A percentile compares a stretch with the other conserved stretches of the same genome.
Conservation (phyloP, 352 stramenopile genomes). For the Pythium utonaiense region DNA sequence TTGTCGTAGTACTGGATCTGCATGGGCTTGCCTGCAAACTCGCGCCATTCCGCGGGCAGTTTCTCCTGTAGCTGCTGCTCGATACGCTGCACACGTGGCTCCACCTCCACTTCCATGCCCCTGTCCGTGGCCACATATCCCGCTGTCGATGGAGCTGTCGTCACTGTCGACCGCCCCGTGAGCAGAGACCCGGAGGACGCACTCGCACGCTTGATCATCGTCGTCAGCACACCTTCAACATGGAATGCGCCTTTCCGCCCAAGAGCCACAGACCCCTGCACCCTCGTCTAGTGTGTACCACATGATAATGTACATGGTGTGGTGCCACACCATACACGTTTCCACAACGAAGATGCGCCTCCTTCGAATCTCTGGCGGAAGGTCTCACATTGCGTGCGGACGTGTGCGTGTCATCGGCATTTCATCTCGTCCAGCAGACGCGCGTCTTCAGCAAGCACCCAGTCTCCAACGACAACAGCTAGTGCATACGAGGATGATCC, state of each 20-base stretch:
- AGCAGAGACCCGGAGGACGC: not conserved
- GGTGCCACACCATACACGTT: not conserved
- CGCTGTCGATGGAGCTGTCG: not conserved
- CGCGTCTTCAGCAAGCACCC: not conserved
- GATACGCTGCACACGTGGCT: constrained; percentile 38
- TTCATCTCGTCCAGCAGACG: not conserved
- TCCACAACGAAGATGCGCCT: not conserved
- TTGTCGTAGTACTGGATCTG: constrained; percentile 59
- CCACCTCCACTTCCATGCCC: constrained; percentile 37
- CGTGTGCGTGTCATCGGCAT: not conserved
- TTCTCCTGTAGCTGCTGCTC: constrained; percentile 49
- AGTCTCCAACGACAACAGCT: not conserved
- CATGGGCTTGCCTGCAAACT: constrained; percentile 47
- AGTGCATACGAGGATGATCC: constrained; percentile 53
- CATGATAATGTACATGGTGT: not conserved
- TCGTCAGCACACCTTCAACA: not conserved
- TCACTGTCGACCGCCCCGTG: not conserved
- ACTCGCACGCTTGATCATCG: not conserved
- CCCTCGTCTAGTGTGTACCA: constrained; percentile 11
- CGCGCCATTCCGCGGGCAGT: constrained; percentile 40
- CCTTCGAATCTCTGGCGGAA: constrained; percentile 3
- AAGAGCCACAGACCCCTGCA: not conserved
- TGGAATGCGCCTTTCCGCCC: not conserved
- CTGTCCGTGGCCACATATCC: not conserved
- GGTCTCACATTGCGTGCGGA: not conserved